These are phyloP conservation scores for Entomophthora muscae DNA, from an alignment of 371 early-diverging fungal genomes.

Conservation along the genomic window DNA sequence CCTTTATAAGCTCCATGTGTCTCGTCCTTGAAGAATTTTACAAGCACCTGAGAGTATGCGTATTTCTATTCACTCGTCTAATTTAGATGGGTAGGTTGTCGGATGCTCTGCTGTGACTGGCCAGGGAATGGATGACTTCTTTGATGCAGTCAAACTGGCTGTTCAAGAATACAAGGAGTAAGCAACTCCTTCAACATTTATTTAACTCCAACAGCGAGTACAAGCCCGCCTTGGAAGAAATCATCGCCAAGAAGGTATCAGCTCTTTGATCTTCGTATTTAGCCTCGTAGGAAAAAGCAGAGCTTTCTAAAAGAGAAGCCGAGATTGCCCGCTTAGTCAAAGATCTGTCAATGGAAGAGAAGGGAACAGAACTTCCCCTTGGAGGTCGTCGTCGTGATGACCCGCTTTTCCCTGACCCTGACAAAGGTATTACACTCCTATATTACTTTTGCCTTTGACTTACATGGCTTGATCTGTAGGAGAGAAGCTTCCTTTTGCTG, in stretches of 20 bases:
- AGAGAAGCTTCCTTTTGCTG: not conserved
- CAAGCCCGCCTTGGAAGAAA: constrained; percentile 7
- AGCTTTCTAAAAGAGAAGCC: constrained; percentile 14
- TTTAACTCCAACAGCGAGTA: constrained; percentile 10
- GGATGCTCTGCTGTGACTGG: constrained; percentile 93
- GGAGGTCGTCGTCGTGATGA: not conserved
- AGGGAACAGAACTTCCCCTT: constrained; percentile 10
- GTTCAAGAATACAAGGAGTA: constrained; percentile 59
- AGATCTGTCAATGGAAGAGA: constrained; percentile 13
- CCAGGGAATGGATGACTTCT: constrained; percentile 82
- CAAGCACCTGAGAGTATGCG: constrained; percentile 56
- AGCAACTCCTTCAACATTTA: not conserved
- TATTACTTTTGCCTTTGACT: not conserved
- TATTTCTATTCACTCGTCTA: not conserved
- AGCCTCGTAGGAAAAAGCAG: not conserved
- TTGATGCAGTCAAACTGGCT: constrained; percentile 70
- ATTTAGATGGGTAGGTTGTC: constrained; percentile 27
- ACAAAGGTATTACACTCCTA: not conserved
- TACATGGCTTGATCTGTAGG: not conserved
- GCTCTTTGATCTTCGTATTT: not conserved
- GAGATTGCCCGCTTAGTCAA: constrained; percentile 14
- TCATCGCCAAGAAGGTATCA: not conserved
- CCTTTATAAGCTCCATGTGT: constrained; percentile 86
- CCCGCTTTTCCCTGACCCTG: not conserved
- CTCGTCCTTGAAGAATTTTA: constrained; percentile 98